Base-by-base conservation (phyloP, 1,284 basidiomycete species). In the Boletus semigastroideus region DNA sequence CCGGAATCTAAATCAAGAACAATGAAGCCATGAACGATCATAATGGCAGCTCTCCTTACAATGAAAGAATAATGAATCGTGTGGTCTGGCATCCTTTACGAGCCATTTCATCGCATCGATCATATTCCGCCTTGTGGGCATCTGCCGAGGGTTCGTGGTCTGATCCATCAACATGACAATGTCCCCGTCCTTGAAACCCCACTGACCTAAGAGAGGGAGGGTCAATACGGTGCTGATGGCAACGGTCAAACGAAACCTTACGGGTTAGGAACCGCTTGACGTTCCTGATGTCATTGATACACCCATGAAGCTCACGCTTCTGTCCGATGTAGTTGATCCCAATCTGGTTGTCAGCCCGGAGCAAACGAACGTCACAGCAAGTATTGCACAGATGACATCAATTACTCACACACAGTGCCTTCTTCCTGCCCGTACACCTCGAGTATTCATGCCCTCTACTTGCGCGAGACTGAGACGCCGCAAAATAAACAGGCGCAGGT, bases 61-160 rank as follows among this genome's bases (percentile, higher is more conserved):
- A 62, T 95, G 92, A 69, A 95, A 88, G 70, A 95, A 92, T 11
- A 96, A 72, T 2, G 92, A 86, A 68, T 95, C 94, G 58, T 95
- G 79, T 5, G 80, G 74, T 28, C 76, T 73, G 1, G 93, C 92
- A 54, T 78, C 83, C 25, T 74, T 70, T 3, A 95, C 90, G n/a
- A 96, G 80, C 93, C 93, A 95, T 41, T 75, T 76, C 90, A 94
- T 94, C 1, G 86, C 90, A 22, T 80, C 76, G n/a, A 92, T 64
- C 56, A 97, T 91, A 67, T 96, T 96, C 53, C 72, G 72, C 50
- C 79, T 75, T 0, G 92, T 95, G 0, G 94, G 94, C 36, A 78
- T 74, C 45, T 80, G 72, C 33, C 83, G 76, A 12, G 79, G 74
- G 60, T 87, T 77, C 4, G 64, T 66, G 1, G 78, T 72, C 54